Base-by-base conservation (phyloP, 768 basidiomycete species). In the Dioszegia hungarica region DNA sequence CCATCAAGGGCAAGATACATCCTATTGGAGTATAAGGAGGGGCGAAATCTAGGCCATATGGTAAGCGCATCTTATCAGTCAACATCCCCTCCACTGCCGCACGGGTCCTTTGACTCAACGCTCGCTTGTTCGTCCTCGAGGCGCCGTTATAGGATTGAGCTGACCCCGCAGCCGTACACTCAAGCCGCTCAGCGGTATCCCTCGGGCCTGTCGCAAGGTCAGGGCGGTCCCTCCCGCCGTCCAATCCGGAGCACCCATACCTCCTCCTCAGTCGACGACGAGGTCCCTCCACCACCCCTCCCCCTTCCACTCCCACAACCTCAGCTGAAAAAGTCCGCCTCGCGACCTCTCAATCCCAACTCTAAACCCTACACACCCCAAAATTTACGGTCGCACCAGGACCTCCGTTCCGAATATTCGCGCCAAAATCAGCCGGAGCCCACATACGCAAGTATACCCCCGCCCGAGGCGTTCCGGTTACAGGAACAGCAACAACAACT, bases 201-300 rank as follows among this genome's bases (percentile, higher is more conserved):
- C 39, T 36, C 59, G 15, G 50, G 55, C 2, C 51, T 66, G 0
- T 66, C 65, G 3, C 65, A 63, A 46, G 43, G 57, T 17, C 49
- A 51, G 12, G 36, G 53, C 22, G 66, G 66, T 33, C 62, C 62
- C 3, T 64, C 66, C 9, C 54, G 66, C 0, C 57, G 47, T 41
- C 47, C 48, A 34, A 24, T 29, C 19, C 38, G 46, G 25, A 40
- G 22, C 14, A 43, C 53, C 8, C 51, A 64, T 20, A 37, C 54
- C 15, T 48, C 59, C 19, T 48, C 58, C 3, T 60, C 59, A 1
- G 60, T 64, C 49, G 62, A 64, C 48, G 59, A 61, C 28, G 59
- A 61, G 49, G 24, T 57, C 31, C 62, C 55, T 1, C 27, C 49
- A 24, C n/a, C 49, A 1, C 24, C 49, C 25, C 36, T 38, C n/a